A percentile compares a stretch with the other conserved stretches of the same genome.
These are phyloP conservation scores for Cadophora sp. DNA, from an alignment of 2,329 filamentous ascomycete genomes.

Conservation along the genomic window DNA sequence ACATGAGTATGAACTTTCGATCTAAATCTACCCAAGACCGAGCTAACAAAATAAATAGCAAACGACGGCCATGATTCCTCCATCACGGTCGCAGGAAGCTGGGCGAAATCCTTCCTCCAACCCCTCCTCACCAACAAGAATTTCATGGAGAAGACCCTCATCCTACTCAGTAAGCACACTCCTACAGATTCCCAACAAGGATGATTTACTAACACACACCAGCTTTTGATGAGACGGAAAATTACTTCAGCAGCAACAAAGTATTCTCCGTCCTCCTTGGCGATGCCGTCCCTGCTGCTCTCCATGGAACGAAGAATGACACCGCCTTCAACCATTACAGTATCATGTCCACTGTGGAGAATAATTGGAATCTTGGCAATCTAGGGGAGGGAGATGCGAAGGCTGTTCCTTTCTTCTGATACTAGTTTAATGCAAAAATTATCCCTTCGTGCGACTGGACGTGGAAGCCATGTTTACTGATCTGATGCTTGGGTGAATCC, in stretches of 20 bases:
- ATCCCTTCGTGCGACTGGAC: no score
- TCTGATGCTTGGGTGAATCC: no score
- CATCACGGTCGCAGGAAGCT: slow-evolving; percentile 70
- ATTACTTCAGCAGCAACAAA: slow-evolving; percentile 57
- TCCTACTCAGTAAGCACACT: slow-evolving; percentile 55
- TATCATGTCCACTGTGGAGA: slow-evolving; percentile 51
- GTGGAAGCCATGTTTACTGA: no score
- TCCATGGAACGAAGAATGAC: slow-evolving; percentile 57
- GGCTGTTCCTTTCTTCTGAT: slow-evolving; percentile 27
- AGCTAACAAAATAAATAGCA: slow-evolving; percentile 49
- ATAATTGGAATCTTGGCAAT: slow-evolving; percentile 72
- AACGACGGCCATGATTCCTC: slow-evolving; percentile 77
- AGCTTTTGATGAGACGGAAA: slow-evolving; percentile 65
- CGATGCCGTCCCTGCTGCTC: slow-evolving; percentile 54
- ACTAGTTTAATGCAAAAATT: not conserved
- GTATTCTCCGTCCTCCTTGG: slow-evolving; percentile 61
- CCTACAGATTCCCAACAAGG: slow-evolving; percentile 52
- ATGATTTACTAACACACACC: slow-evolving; percentile 63
- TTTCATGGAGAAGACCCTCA: slow-evolving; percentile 59
- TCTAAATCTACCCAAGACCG: not conserved
- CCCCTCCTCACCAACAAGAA: slow-evolving; percentile 72
- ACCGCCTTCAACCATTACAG: slow-evolving; percentile 56
- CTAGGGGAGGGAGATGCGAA: slow-evolving; percentile 57
- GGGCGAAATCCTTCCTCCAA: slow-evolving; percentile 72
- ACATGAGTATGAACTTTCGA: slow-evolving; percentile 58